These are phyloP conservation scores for Alternaria longipes DNA, from an alignment of 2,329 filamentous ascomycete species.

Conservation along the genomic window DNA sequence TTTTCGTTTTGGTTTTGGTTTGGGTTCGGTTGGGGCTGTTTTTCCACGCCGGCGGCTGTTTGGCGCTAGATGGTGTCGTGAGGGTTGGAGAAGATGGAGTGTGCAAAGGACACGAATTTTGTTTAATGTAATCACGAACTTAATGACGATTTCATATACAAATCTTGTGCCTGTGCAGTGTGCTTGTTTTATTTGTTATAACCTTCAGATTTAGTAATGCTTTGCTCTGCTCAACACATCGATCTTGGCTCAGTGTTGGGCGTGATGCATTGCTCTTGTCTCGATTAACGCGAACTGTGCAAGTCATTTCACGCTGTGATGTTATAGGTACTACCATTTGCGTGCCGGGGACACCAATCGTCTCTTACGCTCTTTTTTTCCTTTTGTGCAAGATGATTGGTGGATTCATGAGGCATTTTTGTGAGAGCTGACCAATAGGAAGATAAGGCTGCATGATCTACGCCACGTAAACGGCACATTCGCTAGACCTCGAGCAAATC, in stretches of 20 bases:
- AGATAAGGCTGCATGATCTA: no score
- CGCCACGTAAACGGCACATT: constrained; percentile 4
- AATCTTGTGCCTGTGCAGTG: not conserved
- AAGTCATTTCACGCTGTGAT: no score
- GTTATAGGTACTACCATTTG: no score
- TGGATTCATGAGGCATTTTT: not conserved
- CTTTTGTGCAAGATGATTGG: not conserved
- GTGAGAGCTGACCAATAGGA: not conserved
- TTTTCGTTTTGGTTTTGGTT: not conserved
- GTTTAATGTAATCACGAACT: constrained; percentile 13
- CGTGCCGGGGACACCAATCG: no score
- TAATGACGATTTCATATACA: not conserved
- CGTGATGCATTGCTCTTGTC: no score
- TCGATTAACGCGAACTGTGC: no score
- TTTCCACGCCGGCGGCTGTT: not conserved
- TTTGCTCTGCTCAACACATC: not conserved
- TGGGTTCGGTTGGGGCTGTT: no score
- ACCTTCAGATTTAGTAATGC: rapidly evolving
- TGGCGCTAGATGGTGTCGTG: not conserved
- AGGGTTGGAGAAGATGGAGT: not conserved
- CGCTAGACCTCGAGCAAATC: not conserved
- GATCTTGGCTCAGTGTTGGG: no score
- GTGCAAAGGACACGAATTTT: not conserved
- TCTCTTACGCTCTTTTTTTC: no score
- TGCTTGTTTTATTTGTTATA: not conserved